Conservation (phyloP, 805 yeast genomes). For the Clavispora fructus region DNA sequence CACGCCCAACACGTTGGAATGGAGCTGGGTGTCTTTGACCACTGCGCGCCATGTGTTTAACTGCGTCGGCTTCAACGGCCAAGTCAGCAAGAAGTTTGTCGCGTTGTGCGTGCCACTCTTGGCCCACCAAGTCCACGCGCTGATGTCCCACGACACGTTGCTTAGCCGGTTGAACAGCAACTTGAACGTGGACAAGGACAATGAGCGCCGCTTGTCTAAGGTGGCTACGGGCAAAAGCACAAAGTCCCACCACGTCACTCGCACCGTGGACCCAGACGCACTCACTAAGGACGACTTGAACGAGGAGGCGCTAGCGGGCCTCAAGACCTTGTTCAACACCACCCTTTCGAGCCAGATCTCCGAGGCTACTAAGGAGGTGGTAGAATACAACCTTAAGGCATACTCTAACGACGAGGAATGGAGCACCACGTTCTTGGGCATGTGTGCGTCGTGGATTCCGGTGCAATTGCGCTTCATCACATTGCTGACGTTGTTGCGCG, state of each 20-base stretch:
- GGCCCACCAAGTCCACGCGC: slow-evolving; percentile 26
- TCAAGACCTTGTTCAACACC: slow-evolving; percentile 61
- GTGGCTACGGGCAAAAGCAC: slow-evolving; percentile 21
- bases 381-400: slow-evolving; percentile 33
- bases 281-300: slow-evolving; percentile 36
- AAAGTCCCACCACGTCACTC: slow-evolving; percentile 3
- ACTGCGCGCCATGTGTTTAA: slow-evolving; percentile 35
- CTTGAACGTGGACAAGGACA: slow-evolving; percentile 23
- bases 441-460: slow-evolving; percentile 73
- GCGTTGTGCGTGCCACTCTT: slow-evolving; percentile 34
- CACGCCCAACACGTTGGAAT: slow-evolving; percentile 34
- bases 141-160: slow-evolving; percentile 16
- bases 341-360: slow-evolving; percentile 56
- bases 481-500: slow-evolving; percentile 39
- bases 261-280: slow-evolving; percentile 29
- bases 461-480: slow-evolving; percentile 70
- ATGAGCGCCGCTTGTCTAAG: slow-evolving; percentile 18
- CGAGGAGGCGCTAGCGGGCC: slow-evolving; percentile 43
- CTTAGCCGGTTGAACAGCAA: slow-evolving; percentile 20
- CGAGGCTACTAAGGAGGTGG: slow-evolving; percentile 49
- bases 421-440: slow-evolving; percentile 54
- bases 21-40: slow-evolving; percentile 40
- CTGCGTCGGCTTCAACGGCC: slow-evolving; percentile 31
- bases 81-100: slow-evolving; percentile 25
- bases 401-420: slow-evolving; percentile 30